Evolutionary conservation across 306 rosid species (phyloP).

Genomic region (Begonia peltatifolia): DNA sequence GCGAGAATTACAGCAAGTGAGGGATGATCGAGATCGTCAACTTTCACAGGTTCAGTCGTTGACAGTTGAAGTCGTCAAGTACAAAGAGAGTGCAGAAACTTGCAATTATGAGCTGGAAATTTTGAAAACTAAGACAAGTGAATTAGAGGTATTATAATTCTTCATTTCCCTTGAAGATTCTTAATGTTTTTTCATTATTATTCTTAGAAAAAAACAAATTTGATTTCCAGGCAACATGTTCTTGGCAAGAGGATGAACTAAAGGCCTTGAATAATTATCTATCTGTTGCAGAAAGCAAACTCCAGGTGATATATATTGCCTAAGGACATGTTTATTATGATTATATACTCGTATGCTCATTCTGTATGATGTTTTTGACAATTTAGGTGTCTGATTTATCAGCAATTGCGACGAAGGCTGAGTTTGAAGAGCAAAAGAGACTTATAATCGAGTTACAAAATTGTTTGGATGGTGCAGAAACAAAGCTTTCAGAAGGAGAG

Average conservation of each 20-base stretch:
- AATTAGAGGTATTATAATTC: slow-evolving; percentile 52
- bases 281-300: slow-evolving; percentile 42
- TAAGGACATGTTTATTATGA: no score
- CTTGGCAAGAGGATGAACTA: slow-evolving; percentile 44
- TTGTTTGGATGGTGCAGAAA: slow-evolving; percentile 69
- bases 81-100: slow-evolving; percentile 47
- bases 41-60: slow-evolving; percentile 45
- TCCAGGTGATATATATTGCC: slow-evolving; percentile 46
- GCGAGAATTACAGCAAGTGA: slow-evolving; percentile 59
- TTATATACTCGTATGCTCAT: no score
- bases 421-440: slow-evolving; percentile 62
- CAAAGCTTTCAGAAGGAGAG: slow-evolving; percentile 74
- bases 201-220: neutral
- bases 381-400: slow-evolving; percentile 63
- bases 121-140: slow-evolving; percentile 35
- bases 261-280: slow-evolving; percentile 45
- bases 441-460: slow-evolving; percentile 49
- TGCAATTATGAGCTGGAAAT: slow-evolving; percentile 42
- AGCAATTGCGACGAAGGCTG: slow-evolving; percentile 55
- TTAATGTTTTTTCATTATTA: slow-evolving; percentile 5
- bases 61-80: slow-evolving; percentile 45
- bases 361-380: slow-evolving; percentile 1
- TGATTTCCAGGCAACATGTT: slow-evolving; percentile 53
- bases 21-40: slow-evolving; percentile 64
- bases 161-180: neutral